Conservation (phyloP, 371 early-diverging fungal genomes). For the Circinella umbellata region DNA sequence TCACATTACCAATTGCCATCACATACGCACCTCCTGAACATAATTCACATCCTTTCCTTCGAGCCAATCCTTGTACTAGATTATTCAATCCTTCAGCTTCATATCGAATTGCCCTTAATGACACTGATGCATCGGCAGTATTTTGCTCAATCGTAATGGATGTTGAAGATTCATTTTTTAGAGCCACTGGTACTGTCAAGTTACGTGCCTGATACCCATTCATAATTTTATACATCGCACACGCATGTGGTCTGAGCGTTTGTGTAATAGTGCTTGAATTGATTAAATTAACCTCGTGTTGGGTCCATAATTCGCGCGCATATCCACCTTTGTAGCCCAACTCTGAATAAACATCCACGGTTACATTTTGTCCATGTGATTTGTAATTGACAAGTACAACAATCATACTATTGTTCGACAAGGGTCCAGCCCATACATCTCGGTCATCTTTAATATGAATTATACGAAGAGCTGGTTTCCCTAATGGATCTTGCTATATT, state of each 20-base stretch:
- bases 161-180: not conserved
- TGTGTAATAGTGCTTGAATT: constrained; percentile 3
- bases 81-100: constrained; percentile 23
- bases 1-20: constrained; percentile 26
- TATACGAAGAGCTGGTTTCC: constrained; percentile 15
- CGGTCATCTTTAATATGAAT: not conserved
- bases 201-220: not conserved
- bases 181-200: not conserved
- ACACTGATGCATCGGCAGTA: not conserved
- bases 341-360: constrained; percentile 2
- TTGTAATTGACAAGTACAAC: constrained; percentile 19
- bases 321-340: not conserved
- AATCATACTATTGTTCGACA: constrained; percentile 4
- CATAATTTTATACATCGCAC: constrained; percentile 10
- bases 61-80: constrained; percentile 19
- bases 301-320: constrained; percentile 6
- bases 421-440: constrained; percentile 21
- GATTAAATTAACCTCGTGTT: constrained; percentile 1
- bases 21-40: constrained; percentile 18
- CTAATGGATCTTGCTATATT: constrained; percentile 42
- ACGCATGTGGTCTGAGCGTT: constrained; percentile 10
- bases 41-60: constrained; percentile 16
- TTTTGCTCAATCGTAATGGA: not conserved
- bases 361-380: not conserved
- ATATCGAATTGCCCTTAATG: not conserved